Evolutionary conservation across 306 rosid genomes (phyloP).

Genomic region (Vicia faba): DNA sequence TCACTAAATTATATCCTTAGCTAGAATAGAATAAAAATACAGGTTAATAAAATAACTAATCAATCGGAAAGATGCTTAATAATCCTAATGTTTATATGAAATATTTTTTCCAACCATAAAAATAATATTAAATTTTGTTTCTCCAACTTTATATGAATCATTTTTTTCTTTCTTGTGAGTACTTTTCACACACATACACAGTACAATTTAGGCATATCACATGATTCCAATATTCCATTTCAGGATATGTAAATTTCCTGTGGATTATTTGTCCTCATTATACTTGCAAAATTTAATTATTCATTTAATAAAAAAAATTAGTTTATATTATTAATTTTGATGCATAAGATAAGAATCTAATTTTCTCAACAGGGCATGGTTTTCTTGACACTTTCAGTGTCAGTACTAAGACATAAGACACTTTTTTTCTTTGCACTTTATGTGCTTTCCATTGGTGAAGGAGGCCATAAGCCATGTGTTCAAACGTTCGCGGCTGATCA

Average conservation of each 20-base stretch:
- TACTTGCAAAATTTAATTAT: conserved; percentile 12
- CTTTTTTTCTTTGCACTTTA: conserved; percentile 58
- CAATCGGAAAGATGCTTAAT: background rate
- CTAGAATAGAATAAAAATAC: background rate
- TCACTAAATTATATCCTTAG: background rate
- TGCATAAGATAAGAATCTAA: conserved; percentile 22
- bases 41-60: background rate
- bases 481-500: conserved; percentile 91
- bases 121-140: background rate
- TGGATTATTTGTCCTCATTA: conserved; percentile 34
- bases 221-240: conserved; percentile 42
- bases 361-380: conserved; percentile 52
- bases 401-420: conserved; percentile 37
- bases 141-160: background rate
- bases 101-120: background rate
- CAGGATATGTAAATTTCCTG: conserved; percentile 39
- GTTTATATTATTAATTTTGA: background rate
- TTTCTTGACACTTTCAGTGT: conserved; percentile 56
- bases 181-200: conserved; percentile 6
- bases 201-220: background rate
- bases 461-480: conserved; percentile 78
- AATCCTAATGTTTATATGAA: background rate
- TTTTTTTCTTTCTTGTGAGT: background rate
- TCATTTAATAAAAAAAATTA: conserved; percentile 11
- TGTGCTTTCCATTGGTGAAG: conserved; percentile 63